These are phyloP conservation scores for Pezicula radicicola DNA, from an alignment of 2,329 filamentous ascomycete species.

Conservation along the genomic window DNA sequence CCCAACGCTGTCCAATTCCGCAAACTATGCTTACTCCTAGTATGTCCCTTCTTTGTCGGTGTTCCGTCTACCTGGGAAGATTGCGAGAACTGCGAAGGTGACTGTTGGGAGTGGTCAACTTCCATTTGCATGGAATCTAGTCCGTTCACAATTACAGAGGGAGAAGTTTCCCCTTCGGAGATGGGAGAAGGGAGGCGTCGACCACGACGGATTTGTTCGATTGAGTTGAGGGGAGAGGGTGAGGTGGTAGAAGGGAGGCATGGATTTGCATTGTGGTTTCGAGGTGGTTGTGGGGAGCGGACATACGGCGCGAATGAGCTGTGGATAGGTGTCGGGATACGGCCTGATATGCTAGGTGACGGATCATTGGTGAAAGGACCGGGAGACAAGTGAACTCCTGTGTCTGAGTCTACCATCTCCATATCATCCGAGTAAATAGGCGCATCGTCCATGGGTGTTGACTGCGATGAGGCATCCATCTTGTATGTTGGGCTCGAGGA, in stretches of 20 bases:
- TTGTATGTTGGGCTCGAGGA: conserved; percentile 15
- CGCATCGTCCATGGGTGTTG: conserved; percentile 21
- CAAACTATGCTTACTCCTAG: conserved; percentile 28
- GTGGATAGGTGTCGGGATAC: conserved; percentile 32
- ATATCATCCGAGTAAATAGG: conserved; percentile 25
- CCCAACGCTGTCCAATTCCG: conserved; percentile 25
- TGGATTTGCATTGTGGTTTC: conserved; percentile 3
- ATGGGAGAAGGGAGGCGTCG: conserved; percentile 30
- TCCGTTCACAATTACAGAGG: conserved; percentile 24
- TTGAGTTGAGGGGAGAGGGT: conserved; percentile 16
- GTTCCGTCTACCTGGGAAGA: conserved; percentile 14
- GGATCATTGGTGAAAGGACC: conserved; percentile 24
- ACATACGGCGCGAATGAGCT: conserved; percentile 26
- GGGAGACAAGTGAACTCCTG: conserved; percentile 21
- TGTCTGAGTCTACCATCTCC: conserved; percentile 26
- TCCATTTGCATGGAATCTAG: conserved; percentile 30
- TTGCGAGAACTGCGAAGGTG: too few relatives aligned
- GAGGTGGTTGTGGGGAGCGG: conserved; percentile 17
- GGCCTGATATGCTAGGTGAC: conserved; percentile 21
- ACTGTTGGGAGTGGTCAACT: conserved; percentile 13
- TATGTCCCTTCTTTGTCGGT: conserved; percentile 29
- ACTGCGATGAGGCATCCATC: conserved; percentile 17
- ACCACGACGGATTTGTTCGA: conserved; percentile 21
- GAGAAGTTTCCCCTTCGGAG: conserved; percentile 29
- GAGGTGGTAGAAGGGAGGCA: too few relatives aligned